Evolutionary conservation across 75 land plant species (phyloP).

Genomic region (Ceratopteris richardii): DNA sequence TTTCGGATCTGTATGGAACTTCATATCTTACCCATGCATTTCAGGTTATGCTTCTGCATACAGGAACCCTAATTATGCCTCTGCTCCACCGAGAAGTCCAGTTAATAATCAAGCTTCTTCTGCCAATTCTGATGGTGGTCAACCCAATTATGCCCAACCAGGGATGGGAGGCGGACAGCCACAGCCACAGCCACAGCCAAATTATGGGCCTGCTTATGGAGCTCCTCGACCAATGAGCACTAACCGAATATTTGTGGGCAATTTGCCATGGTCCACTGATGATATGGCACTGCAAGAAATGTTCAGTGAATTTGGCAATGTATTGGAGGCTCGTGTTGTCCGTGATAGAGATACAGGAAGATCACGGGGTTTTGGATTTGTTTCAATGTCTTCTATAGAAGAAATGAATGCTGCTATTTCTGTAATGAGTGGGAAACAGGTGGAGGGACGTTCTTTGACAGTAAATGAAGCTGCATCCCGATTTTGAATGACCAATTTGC

Average conservation of each 20-base stretch:
- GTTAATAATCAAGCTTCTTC: too few relatives aligned
- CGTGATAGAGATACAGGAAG: conserved; percentile 77
- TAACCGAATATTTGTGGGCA: conserved; percentile 68
- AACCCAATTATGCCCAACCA: too few relatives aligned
- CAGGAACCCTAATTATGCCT: too few relatives aligned
- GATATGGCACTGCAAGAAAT: conserved; percentile 47
- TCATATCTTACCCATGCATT: too few relatives aligned
- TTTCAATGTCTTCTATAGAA: conserved; percentile 44
- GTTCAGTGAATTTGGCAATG: conserved; percentile 67
- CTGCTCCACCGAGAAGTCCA: too few relatives aligned
- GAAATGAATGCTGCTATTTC: conserved; percentile 61
- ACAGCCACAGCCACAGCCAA: neutral
- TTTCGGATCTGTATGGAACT: too few relatives aligned
- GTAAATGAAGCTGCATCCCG: conserved; percentile 13
- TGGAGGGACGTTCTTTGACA: conserved; percentile 7
- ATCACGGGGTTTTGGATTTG: conserved; percentile 94
- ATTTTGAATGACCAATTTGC: neutral
- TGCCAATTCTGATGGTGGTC: too few relatives aligned
- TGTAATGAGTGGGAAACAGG: conserved; percentile 43
- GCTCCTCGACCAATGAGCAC: conserved; percentile 5
- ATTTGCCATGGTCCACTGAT: conserved; percentile 84
- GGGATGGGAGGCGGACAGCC: too few relatives aligned
- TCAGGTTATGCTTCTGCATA: too few relatives aligned
- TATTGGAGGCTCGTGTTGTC: conserved; percentile 67
- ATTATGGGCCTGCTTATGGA: conserved; percentile 5